phyloP scores from a whole-genome alignment of 129 eudicot species.

The Pseudognaphalium luteoalbum region DNA sequence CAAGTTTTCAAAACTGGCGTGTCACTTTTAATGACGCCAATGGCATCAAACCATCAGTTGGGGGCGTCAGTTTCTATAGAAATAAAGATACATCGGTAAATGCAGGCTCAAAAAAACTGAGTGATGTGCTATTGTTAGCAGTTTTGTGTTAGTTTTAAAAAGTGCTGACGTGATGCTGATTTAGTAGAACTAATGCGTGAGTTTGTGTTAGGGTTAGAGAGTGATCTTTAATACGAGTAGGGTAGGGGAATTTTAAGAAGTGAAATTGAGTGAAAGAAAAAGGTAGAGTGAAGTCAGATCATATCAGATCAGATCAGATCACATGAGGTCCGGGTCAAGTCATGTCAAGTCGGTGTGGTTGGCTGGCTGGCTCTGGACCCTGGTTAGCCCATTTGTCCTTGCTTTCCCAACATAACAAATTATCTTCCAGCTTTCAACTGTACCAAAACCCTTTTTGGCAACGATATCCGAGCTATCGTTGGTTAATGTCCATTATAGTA shows the following conservation, averaged over 20 bases:
- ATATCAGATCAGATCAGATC: constrained; percentile 24
- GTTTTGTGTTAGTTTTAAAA: no score
- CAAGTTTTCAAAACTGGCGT: no score
- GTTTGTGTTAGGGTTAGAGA: no score
- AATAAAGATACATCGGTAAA: no score
- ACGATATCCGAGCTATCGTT: constrained; percentile 9
- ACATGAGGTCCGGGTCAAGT: constrained; percentile 32
- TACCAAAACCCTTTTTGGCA: background rate
- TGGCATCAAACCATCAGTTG: no score
- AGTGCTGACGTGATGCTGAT: no score
- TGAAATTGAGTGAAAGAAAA: constrained; percentile 15
- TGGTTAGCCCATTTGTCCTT: constrained; percentile 10
- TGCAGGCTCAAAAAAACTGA: no score
- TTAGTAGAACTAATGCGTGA: no score
- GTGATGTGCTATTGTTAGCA: no score
- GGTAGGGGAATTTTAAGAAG: constrained; percentile 10
- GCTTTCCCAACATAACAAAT: constrained; percentile 9
- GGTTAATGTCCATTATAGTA: constrained; percentile 24
- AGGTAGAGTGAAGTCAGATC: constrained; percentile 22
- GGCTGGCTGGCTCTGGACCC: constrained; percentile 22
- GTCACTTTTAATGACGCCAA: no score
- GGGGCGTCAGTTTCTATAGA: no score
- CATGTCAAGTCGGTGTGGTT: constrained; percentile 35
- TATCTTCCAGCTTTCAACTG: background rate
- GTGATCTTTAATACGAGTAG: background rate